A percentile compares a stretch with the other conserved stretches of the same genome.
Conservation (phyloP, 148 eudicot species). For the Rhododendron griersonianum region DNA sequence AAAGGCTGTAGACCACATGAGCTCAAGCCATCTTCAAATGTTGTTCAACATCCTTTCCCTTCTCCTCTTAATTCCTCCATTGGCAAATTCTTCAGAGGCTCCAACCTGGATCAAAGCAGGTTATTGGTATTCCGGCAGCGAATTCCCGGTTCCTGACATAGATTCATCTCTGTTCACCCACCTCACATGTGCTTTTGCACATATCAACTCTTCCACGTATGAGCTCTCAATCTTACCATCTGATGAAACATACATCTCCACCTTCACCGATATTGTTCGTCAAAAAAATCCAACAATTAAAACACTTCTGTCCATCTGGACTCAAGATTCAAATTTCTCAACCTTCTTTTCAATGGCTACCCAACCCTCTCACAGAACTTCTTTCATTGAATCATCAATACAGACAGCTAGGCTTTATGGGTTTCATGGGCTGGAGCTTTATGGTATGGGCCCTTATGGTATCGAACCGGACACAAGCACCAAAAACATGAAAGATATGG, state of each 20-base stretch:
- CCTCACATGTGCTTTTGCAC: conserved; percentile 22
- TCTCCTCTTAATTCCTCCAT: not conserved
- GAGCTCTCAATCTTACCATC: conserved; percentile 14
- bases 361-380: conserved; percentile 17
- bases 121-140: conserved; percentile 23
- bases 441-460: conserved; percentile 17
- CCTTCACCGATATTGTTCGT: conserved; percentile 19
- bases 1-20: not conserved
- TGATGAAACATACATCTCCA: conserved; percentile 17
- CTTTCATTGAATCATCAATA: conserved; percentile 38
- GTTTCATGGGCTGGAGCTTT: conserved; percentile 36
- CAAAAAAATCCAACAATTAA: conserved; percentile 20
- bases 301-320: conserved; percentile 24
- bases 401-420: conserved; percentile 25
- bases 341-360: conserved; percentile 9
- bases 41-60: not conserved
- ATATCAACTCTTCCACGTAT: conserved; percentile 18
- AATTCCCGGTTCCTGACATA: conserved; percentile 22
- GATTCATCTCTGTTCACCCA: conserved; percentile 30
- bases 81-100: not conserved
- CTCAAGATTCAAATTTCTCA: conserved; percentile 2
- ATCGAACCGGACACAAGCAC: conserved; percentile 7
- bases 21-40: not conserved
- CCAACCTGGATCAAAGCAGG: conserved; percentile 23
- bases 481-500: conserved; percentile 24